These are phyloP conservation scores for Pseudoperonospora humuli DNA, from an alignment of 352 stramenopile species.

Conservation along the genomic window DNA sequence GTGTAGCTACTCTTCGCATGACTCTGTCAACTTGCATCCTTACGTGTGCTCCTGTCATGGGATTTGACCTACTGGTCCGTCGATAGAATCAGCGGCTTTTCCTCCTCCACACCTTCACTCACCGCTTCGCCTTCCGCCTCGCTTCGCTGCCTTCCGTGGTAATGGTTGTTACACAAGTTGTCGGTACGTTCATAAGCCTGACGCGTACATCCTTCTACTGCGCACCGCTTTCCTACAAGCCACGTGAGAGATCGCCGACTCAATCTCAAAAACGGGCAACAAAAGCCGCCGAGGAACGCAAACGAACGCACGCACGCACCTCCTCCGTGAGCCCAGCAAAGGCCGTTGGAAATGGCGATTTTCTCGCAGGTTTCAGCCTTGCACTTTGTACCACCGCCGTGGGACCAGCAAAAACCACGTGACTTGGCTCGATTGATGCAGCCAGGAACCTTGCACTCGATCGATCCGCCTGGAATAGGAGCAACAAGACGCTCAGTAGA, in stretches of 20 bases:
- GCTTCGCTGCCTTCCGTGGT: slow-evolving; percentile 25
- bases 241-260: background rate
- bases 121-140: background rate
- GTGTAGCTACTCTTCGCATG: slow-evolving; percentile 6
- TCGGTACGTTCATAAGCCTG: slow-evolving; percentile 72
- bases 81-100: slow-evolving; percentile 14
- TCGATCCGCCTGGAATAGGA: slow-evolving; percentile 41
- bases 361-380: slow-evolving; percentile 58
- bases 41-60: background rate
- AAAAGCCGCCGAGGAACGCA: background rate
- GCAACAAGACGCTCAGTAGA: background rate
- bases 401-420: slow-evolving; percentile 78
- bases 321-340: slow-evolving; percentile 73
- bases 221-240: slow-evolving; percentile 41
- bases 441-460: slow-evolving; percentile 53
- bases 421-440: slow-evolving; percentile 83
- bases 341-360: slow-evolving; percentile 68
- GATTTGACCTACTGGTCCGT: slow-evolving; percentile 15
- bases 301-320: slow-evolving; percentile 21
- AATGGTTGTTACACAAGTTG: slow-evolving; percentile 66
- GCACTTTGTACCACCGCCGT: slow-evolving; percentile 81
- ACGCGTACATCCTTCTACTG: slow-evolving; percentile 42
- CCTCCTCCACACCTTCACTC: slow-evolving; percentile 9
- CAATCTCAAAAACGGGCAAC: background rate
- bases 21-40: slow-evolving; percentile 11